Base-by-base conservation (phyloP, 2,329 filamentous ascomycete genomes). In the Penicillium sp. region DNA sequence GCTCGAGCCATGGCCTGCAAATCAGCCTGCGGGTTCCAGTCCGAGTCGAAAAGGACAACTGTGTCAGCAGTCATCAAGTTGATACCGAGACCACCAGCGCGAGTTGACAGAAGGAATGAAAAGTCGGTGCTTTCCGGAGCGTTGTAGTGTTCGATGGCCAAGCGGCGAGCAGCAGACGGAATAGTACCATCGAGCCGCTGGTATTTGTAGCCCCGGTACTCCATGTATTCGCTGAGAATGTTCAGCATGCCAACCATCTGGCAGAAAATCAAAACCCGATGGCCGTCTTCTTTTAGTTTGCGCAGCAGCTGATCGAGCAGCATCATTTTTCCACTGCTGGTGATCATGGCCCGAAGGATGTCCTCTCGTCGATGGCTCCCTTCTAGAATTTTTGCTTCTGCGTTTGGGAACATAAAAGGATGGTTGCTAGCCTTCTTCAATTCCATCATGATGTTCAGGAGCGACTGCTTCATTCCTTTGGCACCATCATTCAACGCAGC, bases 201-300 rank as follows among this genome's bases (percentile, higher is more conserved):
- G 67, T 94, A 97, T 53, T 94, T 86, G 72, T 97, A 95, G n/a
- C 92, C 91, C 56, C 94, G 88, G 47, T 94, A 82, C 46, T 90
- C 89, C 59, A 97, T 83, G 68, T 99, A 99, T 65, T 99, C 92
- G 41, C 90, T 90, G 1, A 99, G 80, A 47, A 99, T 94, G 66
- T 99, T 92, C 20, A 99, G 82, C 89, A 99, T 97, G 69, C 90
- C 95, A 31, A 99, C 95, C 94, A 99, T 99, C 69, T 99, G 94
- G 70, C 92, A 97, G 78, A 99, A 99, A 59, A 99, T 97, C 57
- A 99, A 77, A 11, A 99, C 95, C 48, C 94, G 89, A 72, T 99
- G 94, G 43, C 90, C 90, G 66, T 99, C 94, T 61, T 87, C 89
- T 71, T 88, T 96, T 60, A 99, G 76, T 74, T 99, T 99, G 5